phyloP scores from a whole-genome alignment of 2,329 filamentous ascomycete genomes.

The Metarhizium rileyi region DNA sequence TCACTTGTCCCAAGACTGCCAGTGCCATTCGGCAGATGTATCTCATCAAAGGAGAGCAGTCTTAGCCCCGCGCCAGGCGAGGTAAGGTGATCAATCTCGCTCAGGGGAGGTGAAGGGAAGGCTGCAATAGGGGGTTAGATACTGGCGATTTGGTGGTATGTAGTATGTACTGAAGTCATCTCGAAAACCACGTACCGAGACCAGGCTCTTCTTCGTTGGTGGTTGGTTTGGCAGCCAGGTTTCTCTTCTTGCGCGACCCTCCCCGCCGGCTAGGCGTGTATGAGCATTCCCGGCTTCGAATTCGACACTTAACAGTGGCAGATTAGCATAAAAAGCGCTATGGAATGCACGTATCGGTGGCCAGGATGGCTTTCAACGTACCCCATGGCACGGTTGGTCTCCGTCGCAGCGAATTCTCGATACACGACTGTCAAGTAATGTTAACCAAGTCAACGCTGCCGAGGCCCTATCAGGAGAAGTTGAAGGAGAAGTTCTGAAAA shows the following conservation, averaged over 20 bases:
- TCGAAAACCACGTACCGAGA: not conserved
- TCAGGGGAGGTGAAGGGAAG: not conserved
- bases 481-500: not conserved
- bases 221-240: not conserved
- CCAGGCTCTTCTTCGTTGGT: not conserved
- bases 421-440: not conserved
- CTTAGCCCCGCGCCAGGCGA: constrained; percentile 1
- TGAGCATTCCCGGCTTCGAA: not conserved
- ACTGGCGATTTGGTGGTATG: no score
- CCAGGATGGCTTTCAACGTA: not conserved
- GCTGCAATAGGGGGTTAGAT: not conserved
- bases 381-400: constrained; percentile 4
- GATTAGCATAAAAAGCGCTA: not conserved
- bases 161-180: not conserved
- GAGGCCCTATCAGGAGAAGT: no score
- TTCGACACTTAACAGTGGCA: not conserved
- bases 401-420: not conserved
- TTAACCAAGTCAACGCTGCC: not conserved
- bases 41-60: not conserved
- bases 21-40: not conserved
- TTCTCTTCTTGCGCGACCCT: not conserved
- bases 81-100: constrained; percentile 1
- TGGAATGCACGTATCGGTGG: not conserved
- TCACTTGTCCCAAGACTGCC: not conserved
- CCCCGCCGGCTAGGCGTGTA: constrained; percentile 3